Evolutionary conservation across 768 basidiomycete genomes (phyloP), one percentile per base, ranked within the genome.

Genomic region (Dacryopinax primogenitus): DNA sequence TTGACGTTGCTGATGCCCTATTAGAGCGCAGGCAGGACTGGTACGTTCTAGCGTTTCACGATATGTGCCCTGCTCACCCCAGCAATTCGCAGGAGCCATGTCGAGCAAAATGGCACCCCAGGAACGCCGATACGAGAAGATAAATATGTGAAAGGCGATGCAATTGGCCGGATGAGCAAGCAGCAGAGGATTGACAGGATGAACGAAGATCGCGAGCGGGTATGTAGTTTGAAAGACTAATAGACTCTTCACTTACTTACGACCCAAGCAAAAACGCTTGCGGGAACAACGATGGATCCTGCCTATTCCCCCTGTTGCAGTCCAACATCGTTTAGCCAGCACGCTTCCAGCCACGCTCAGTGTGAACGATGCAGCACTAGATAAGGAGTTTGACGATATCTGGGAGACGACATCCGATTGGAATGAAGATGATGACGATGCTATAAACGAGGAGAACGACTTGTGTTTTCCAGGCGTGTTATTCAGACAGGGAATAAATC

Each of bases 341-440:
- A 34, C 37, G 9, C 37, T 41, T n/a, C 33, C 63, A 15, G 37
- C 33, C 11, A 33, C 39, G 37, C 33, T 35, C 21, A 30, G 63
- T 33, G 76, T 72, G 15, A 82, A 83, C 39, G 85, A 87, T 72
- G 69, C 85, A 36, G 77, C 84, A 21, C 76, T 87, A 45, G 90
- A 90, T 69, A 86, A 91, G 64, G 88, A 91, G 73, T 92, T 91
- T 70, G 89, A 92, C 70, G 90, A 90, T 67, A 88, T 88, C 67
- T 92, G 90, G 89, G 90, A 91, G 74, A 84, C 88, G 41, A 89
- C 87, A 62, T 90, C 89, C 69, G 88, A 90, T 75, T 91, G 89
- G 88, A 91, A 91, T 73, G 89, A 90, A 73, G 89, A 91, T 68
- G 89, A 91, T 70, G 85, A 86, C 1, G 88, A 91, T 66, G 87